A percentile compares a stretch with the other conserved stretches of the same genome.
Evolutionary conservation across 441 rosid species (phyloP).

Genomic region (Eutrema salsugineum): DNA sequence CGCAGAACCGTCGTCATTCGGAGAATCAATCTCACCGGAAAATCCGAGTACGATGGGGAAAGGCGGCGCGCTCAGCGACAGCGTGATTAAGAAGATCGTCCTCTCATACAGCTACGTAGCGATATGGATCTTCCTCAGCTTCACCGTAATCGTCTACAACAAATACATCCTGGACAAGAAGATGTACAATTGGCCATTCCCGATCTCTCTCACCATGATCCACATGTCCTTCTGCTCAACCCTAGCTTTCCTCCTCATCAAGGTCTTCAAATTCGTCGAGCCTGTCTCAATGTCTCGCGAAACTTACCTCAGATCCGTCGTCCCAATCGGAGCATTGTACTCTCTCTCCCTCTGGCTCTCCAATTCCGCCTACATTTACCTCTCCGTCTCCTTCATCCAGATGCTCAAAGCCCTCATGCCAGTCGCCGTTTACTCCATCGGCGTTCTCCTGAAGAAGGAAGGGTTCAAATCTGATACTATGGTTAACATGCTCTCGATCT

Average conservation of each 20-base stretch:
- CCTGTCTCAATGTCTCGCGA: conserved; percentile 43
- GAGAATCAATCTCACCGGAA: background rate
- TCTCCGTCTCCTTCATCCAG: conserved; percentile 53
- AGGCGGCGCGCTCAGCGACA: conserved; percentile 23
- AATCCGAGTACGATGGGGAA: background rate
- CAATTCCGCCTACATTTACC: conserved; percentile 48
- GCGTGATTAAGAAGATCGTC: conserved; percentile 35
- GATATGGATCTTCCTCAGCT: conserved; percentile 53
- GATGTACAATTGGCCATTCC: conserved; percentile 48
- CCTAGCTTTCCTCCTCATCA: conserved; percentile 39
- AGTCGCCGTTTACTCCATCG: conserved; percentile 50
- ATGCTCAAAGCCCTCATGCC: conserved; percentile 63
- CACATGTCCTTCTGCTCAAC: conserved; percentile 49
- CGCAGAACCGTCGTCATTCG: background rate
- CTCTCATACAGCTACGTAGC: conserved; percentile 47
- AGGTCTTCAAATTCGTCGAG: conserved; percentile 40
- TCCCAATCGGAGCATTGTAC: conserved; percentile 51
- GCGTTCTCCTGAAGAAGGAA: conserved; percentile 38
- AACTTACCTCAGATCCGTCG: conserved; percentile 39
- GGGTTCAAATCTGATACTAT: conserved; percentile 34
- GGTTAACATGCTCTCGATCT: conserved; percentile 47
- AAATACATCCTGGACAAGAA: conserved; percentile 51
- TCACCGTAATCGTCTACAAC: conserved; percentile 54
- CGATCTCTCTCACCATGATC: conserved; percentile 47
- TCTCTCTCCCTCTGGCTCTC: conserved; percentile 52